Evolutionary conservation across 1,139 yeast genomes (phyloP).

Genomic region (Pneumocystis oryctolagi): DNA sequence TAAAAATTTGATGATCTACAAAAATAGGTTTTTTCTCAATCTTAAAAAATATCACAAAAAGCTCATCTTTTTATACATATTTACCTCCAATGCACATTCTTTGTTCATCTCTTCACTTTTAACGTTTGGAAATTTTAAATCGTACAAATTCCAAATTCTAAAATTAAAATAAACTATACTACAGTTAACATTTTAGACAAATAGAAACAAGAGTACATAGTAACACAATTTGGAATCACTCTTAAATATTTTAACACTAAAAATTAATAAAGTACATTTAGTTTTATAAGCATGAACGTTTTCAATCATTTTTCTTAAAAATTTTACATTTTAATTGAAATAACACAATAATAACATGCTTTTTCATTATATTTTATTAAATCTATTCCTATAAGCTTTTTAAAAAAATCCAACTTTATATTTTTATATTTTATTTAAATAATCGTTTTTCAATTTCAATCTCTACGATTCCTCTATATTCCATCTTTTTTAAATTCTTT

Average conservation of each 20-base stretch:
- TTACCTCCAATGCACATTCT: neutral
- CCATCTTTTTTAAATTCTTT: neutral
- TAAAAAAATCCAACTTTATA: neutral
- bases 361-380: neutral
- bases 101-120: neutral
- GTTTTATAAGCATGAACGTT: too few relatives aligned
- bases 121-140: neutral
- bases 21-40: slow-evolving; percentile 47
- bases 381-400: neutral
- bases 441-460: neutral
- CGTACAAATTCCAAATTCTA: neutral
- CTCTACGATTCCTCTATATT: neutral
- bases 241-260: too few relatives aligned
- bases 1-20: slow-evolving; percentile 58
- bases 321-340: neutral
- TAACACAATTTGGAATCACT: too few relatives aligned
- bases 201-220: neutral
- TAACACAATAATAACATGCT: neutral
- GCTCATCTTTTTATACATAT: neutral
- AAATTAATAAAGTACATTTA: too few relatives aligned
- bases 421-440: neutral
- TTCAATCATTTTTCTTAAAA: too few relatives aligned
- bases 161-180: neutral
- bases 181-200: neutral
- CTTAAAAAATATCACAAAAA: neutral